These are phyloP conservation scores for Lentinula guzmanii DNA, from an alignment of 768 basidiomycete species.

Conservation along the genomic window DNA sequence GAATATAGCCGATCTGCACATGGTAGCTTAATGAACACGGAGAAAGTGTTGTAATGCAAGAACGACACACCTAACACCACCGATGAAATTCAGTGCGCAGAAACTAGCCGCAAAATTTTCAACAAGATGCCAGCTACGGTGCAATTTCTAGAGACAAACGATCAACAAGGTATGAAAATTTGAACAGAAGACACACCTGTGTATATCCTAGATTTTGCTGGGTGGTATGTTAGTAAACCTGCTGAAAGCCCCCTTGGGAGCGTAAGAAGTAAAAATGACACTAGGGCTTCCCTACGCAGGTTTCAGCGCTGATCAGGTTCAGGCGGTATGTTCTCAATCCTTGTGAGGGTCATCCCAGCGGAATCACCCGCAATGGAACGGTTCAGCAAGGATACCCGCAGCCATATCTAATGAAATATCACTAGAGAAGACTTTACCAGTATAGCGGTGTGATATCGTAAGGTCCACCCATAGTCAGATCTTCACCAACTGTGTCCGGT, in stretches of 20 bases:
- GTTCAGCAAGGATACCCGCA: conserved; percentile 79
- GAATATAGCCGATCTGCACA: conserved; percentile 64
- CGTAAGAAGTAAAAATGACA: conserved; percentile 43
- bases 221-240: conserved; percentile 41
- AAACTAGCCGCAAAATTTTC: conserved; percentile 89
- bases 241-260: conserved; percentile 31
- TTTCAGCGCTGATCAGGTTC: conserved; percentile 98
- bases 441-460: conserved; percentile 28
- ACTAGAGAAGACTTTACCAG: conserved; percentile 73
- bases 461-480: conserved; percentile 20
- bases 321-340: conserved; percentile 96
- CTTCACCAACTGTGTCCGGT: conserved; percentile 57
- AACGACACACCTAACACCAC: conserved; percentile 62
- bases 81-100: conserved; percentile 87
- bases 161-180: conserved; percentile 7
- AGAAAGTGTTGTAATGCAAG: not conserved
- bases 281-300: conserved; percentile 98
- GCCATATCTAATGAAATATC: conserved; percentile 66
- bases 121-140: conserved; percentile 76
- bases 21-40: not conserved
- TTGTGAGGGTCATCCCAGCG: conserved; percentile 24
- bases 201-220: conserved; percentile 78
- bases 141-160: conserved; percentile 56
- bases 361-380: not conserved
- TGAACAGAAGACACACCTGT: conserved; percentile 42